Evolutionary conservation across 331 rosid species (phyloP).

Genomic region (Acacia concinna): DNA sequence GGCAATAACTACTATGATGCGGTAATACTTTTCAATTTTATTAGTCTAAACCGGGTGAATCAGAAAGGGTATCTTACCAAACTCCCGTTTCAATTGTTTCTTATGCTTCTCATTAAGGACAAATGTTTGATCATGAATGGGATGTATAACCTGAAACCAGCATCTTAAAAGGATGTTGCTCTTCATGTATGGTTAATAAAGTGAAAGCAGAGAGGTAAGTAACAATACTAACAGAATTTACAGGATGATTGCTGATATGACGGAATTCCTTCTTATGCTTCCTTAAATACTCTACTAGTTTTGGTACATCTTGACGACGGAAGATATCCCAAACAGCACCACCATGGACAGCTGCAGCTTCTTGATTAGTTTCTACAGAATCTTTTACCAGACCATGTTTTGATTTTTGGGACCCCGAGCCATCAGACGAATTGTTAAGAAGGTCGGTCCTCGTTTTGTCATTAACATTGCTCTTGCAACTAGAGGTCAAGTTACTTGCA

Average conservation of each 20-base stretch:
- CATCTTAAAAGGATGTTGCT: constrained; percentile 27
- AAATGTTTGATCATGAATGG: constrained; percentile 72
- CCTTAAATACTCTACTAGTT: constrained; percentile 51
- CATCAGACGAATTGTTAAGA: constrained; percentile 30
- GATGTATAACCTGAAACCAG: constrained; percentile 61
- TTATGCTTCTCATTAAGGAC: constrained; percentile 62
- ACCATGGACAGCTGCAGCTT: constrained; percentile 38
- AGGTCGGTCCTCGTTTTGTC: constrained; percentile 23
- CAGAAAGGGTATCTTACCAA: constrained; percentile 41
- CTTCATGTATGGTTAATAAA: constrained; percentile 12
- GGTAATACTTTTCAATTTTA: no score
- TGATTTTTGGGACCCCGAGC: constrained; percentile 31
- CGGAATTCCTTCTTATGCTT: constrained; percentile 64
- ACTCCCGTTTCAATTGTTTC: constrained; percentile 62
- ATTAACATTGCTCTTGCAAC: constrained; percentile 18
- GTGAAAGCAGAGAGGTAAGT: constrained; percentile 17
- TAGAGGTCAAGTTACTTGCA: constrained; percentile 27
- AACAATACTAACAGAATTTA: constrained; percentile 56
- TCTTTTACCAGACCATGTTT: constrained; percentile 29
- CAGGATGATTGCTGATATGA: constrained; percentile 48
- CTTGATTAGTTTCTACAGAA: constrained; percentile 35
- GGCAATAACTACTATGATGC: not conserved
- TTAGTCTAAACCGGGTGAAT: constrained; percentile 19
- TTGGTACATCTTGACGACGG: constrained; percentile 72
- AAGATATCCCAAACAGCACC: constrained; percentile 86